Evolutionary conservation across 2,329 filamentous ascomycete genomes (phyloP).

Genomic region (Sarocladiaceae sp.): DNA sequence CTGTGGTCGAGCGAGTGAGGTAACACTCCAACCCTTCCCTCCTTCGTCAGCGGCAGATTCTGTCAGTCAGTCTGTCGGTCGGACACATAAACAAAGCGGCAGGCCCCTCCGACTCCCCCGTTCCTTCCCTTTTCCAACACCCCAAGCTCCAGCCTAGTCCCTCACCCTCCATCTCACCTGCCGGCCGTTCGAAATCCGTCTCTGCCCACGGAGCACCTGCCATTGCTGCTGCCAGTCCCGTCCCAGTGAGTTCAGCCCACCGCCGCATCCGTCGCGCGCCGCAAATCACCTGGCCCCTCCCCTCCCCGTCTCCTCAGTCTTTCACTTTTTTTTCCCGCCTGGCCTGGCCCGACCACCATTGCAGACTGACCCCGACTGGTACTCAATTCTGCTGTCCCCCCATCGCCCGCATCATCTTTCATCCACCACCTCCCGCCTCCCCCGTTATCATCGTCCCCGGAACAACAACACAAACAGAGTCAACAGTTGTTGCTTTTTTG

Average conservation of each 20-base stretch:
- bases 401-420: slow-evolving; percentile 7
- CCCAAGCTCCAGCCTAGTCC: background rate
- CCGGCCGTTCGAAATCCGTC: background rate
- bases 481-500: slow-evolving; percentile 8
- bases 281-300: background rate
- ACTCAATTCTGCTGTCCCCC: background rate
- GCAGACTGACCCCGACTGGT: background rate
- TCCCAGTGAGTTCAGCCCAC: slow-evolving; percentile 5
- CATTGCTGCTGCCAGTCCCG: background rate
- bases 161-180: background rate
- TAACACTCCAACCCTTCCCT: background rate
- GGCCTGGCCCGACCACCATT: slow-evolving; percentile 1
- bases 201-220: background rate
- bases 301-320: background rate
- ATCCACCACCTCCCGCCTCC: background rate
- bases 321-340: slow-evolving; percentile 3
- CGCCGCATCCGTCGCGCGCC: slow-evolving; percentile 8
- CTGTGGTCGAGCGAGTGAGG: background rate
- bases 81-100: slow-evolving; percentile 8
- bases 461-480: slow-evolving; percentile 10
- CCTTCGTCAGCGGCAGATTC: background rate
- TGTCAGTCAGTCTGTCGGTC: background rate
- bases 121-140: slow-evolving; percentile 11
- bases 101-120: slow-evolving; percentile 8
- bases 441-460: background rate